Evolutionary conservation across 1,284 basidiomycete species (phyloP), one percentile per base, ranked within the genome.

Genomic region (Pseudozyma hubeiensis): DNA sequence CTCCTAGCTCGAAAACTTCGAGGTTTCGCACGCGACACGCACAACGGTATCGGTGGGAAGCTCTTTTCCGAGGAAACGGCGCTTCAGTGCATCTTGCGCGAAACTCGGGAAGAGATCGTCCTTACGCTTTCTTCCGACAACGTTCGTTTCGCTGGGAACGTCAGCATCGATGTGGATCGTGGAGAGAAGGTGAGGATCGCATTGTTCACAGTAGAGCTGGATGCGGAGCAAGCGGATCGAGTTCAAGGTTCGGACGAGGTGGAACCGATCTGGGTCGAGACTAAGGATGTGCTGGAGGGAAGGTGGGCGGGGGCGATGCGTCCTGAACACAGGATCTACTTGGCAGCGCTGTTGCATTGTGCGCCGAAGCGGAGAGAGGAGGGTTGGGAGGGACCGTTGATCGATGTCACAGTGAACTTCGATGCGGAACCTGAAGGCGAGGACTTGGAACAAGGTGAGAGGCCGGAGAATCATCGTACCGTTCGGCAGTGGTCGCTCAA

Each of bases 41-140:
- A 34, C 49, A 67, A 67, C 17, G 70, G 64, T 0, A 37, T 73
- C 16, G 70, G 70, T 1, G 70, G 70, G 5, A 73, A 73, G 40
- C 19, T 1, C 64, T 7, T 3, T 31, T 0, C 19, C 50, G 4
- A 9, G 11, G 68, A 65, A 43, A 44, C 68, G 43, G 16, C 53
- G 0, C 43, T 17, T 3, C 2, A 47, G 7, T 62, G 34, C 11
- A 58, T 62, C 16, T 4, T 72, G 3, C 37, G 68, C 3, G 68
- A 72, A 47, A 52, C 58, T 1, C 29, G 7, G 0, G 68, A 72
- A 17, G 68, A 72, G 30, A 39, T 56, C 17, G 7, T 30, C 19
- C 11, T 66, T 0, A 3, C 2, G 2, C 47, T 64, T 7, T 1
- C 6, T 5, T 9, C 47, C 0, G 2, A 48, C 4, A 30, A 67